Conservation (phyloP, 768 basidiomycete species). For the Gyrodon lividus region DNA sequence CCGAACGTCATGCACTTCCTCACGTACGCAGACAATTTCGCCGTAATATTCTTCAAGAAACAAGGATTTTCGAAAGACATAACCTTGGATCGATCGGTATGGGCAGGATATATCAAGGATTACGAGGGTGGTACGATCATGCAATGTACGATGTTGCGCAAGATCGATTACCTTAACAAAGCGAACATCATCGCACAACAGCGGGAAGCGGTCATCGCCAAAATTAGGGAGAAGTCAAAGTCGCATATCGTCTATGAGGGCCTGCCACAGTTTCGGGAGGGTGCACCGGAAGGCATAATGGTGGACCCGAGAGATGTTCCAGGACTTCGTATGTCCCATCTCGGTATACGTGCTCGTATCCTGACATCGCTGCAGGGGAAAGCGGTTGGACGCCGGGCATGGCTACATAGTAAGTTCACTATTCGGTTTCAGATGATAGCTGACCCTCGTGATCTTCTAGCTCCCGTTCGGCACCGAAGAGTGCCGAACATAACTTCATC, state of each 20-base stretch:
- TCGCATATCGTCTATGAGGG: conserved; percentile 88
- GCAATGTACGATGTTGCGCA: conserved; percentile 95
- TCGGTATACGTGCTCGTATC: conserved; percentile 2
- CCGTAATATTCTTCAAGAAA: conserved; percentile 98
- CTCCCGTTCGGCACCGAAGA: conserved; percentile 45
- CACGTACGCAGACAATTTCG: conserved; percentile 98
- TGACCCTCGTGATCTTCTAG: conserved; percentile 20
- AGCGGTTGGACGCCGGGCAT: conserved; percentile 91
- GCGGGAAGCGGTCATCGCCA: conserved; percentile 84
- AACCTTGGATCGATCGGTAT: conserved; percentile 81
- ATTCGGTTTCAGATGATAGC: background rate
- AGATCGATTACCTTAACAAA: conserved; percentile 86
- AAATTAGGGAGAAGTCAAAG: conserved; percentile 82
- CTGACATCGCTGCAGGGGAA: conserved; percentile 53
- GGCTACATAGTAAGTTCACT: conserved; percentile 58
- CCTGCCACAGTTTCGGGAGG: conserved; percentile 69
- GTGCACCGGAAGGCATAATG: conserved; percentile 46
- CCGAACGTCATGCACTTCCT: conserved; percentile 92
- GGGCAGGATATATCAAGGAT: conserved; percentile 99
- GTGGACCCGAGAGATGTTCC: conserved; percentile 82
- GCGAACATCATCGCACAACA: conserved; percentile 72
- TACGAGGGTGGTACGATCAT: conserved; percentile 99
- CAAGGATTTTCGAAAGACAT: conserved; percentile 99
- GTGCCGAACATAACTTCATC: conserved; percentile 66
- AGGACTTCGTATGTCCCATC: conserved; percentile 64